Evolutionary conservation across 2,329 filamentous ascomycete species (phyloP).

Genomic region (Penicillium frequentans): DNA sequence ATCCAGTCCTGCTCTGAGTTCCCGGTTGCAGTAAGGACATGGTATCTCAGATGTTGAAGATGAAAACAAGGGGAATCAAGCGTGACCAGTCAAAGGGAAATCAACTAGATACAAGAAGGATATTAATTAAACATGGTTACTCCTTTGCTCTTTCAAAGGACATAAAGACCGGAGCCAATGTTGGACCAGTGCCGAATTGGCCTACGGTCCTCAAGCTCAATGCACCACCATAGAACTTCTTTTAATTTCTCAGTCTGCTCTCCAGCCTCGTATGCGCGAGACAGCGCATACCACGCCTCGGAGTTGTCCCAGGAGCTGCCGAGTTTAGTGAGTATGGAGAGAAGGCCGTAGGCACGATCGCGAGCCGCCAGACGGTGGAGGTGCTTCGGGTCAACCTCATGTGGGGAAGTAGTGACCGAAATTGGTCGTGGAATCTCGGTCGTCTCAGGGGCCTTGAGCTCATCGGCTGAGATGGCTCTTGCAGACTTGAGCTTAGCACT

Average conservation of each 20-base stretch:
- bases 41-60: slow-evolving; percentile 27
- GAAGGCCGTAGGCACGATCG: slow-evolving; percentile 81
- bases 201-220: slow-evolving; percentile 85
- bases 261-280: slow-evolving; percentile 82
- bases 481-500: slow-evolving; percentile 20
- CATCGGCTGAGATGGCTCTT: slow-evolving; percentile 22
- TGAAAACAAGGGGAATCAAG: slow-evolving; percentile 6
- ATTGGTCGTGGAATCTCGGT: slow-evolving; percentile 1
- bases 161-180: slow-evolving; percentile 66
- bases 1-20: slow-evolving; percentile 4
- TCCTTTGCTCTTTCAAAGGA: slow-evolving; percentile 46
- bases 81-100: slow-evolving; percentile 6
- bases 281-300: slow-evolving; percentile 90
- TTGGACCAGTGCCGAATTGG: slow-evolving; percentile 77
- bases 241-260: slow-evolving; percentile 85
- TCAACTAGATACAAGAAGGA: slow-evolving; percentile 25
- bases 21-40: slow-evolving; percentile 20
- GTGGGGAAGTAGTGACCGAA: slow-evolving; percentile 18
- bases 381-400: slow-evolving; percentile 61
- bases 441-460: slow-evolving; percentile 14
- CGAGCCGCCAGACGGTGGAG: slow-evolving; percentile 84
- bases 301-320: slow-evolving; percentile 87
- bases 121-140: slow-evolving; percentile 4
- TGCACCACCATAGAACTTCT: slow-evolving; percentile 95
- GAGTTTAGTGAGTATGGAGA: slow-evolving; percentile 80